Evolutionary conservation across 2,329 filamentous ascomycete genomes (phyloP), one percentile per base, ranked within the genome.

Genomic region (Coniella vitis): DNA sequence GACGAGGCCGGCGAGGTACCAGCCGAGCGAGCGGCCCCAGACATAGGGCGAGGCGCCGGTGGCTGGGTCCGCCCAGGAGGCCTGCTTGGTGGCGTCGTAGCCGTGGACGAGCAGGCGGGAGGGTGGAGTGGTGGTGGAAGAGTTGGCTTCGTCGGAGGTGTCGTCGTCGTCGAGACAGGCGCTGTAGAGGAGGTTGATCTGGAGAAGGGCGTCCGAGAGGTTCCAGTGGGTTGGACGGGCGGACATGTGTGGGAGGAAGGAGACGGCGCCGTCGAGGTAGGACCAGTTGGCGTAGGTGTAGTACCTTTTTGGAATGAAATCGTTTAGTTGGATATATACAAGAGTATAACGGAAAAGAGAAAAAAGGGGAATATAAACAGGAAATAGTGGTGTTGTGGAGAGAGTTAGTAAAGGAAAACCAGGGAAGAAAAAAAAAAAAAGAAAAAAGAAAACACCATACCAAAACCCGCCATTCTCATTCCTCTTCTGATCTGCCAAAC

Each of bases 1-100:
- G 2, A 78, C 64, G 8, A 79, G 57, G 0, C 70, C 72, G 60
- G 75, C 69, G 10, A 72, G 60, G 54, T 77, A 79, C 77, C 76
- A 80, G 1, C 74, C 76, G 2, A 77, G 58, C 4, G 72, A 67
- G 2, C 78, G 61, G n/a, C 66, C 69, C 78, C 78, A 81, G 16
- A 79, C 71, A 4, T 72, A 59, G 0, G 73, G 75, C 36, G 70
- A 72, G 0, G 70, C 74, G 1, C 78, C 77, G 0, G 71, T 78
- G 3, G 57, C 48, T 0, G 65, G 61, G 45, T 76, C 65, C 0
- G 77, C 76, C 78, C 78, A 81, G 0, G 68, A 58, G 4, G 75
- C 75, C 0, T 56, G 67, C 49, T 66, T 69, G 9, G 62, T 64
- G 31, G 69, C 69, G 51, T 80, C 77, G 55, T 77, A 81, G 4